Base-by-base conservation (phyloP, 495 filamentous ascomycete genomes). In the Oidiodendron maius region DNA sequence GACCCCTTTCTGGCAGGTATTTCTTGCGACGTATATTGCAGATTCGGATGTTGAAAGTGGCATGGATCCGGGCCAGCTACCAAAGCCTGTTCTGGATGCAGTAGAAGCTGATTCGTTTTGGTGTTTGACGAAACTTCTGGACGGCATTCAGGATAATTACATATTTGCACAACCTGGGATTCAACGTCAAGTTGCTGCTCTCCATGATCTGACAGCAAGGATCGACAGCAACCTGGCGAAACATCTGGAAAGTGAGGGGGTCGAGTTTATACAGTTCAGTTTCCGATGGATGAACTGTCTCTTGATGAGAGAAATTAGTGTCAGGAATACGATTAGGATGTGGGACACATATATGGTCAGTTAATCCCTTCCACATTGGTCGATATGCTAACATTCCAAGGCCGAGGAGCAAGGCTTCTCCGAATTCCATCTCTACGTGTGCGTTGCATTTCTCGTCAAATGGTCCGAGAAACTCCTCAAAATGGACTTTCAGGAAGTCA, bases 281-380 rank as follows among this genome's bases (percentile, higher is more conserved):
- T 98, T 98, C 63, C 78, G 93, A 50, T 98, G 93, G 93, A 97
- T 98, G 93, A 98, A 98, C 59, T 98, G 93, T 60, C 76, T 98
- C 51, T 71, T 98, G 55, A 98, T 98, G 93, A 77, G 93, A 51
- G 93, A 98, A 66, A 86, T 98, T 51, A 95, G 83, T 64, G 89
- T 98, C 34, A 86, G 82, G 65, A 96, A 95, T 58, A 95, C 88
- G 1, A 95, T 97, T 55, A 74, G 93, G 52, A 98, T 98, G 93
- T 98, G 93, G 93, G 93, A 98, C 69, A 98, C 93, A 10, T 98
- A 98, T 66, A 80, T 98, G 74, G 90, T 95, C 69, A 57, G 81
- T 63, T 40, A 16, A 1, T 30, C 36, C 28, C 51, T 13, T 28
- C 52, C 16, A 28, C 16, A 40, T 26, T 36, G 4, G 17, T 44